Evolutionary conservation across 192 early-diverging fungal species (phyloP).

Genomic region (Coemansia sp.): DNA sequence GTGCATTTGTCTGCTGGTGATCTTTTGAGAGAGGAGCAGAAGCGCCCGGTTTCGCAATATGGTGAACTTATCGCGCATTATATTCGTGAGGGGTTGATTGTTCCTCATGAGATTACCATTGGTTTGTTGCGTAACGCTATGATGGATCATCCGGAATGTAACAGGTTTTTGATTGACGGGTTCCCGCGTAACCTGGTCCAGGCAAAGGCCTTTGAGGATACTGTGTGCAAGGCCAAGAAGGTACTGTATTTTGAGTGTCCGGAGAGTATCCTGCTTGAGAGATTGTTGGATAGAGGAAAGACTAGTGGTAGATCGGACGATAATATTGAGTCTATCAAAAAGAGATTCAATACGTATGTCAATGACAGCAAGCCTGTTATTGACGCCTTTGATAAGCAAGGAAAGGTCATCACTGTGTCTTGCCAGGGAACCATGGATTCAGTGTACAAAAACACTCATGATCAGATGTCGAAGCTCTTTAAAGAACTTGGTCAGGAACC

Average conservation of each 20-base stretch:
- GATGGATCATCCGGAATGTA: constrained; percentile 62
- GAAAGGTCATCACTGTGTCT: constrained; percentile 78
- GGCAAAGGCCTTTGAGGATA: constrained; percentile 89
- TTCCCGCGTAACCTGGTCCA: constrained; percentile 96
- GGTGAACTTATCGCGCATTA: constrained; percentile 90
- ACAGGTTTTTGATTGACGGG: constrained; percentile 92
- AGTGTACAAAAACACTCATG: constrained; percentile 67
- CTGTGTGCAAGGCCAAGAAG: constrained; percentile 68
- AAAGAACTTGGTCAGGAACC: constrained; percentile 15
- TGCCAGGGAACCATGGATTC: constrained; percentile 64
- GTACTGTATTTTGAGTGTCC: constrained; percentile 95
- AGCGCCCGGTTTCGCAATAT: constrained; percentile 76
- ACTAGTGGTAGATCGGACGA: constrained; percentile 93
- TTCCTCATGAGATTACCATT: constrained; percentile 95
- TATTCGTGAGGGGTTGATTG: constrained; percentile 93
- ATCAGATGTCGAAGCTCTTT: constrained; percentile 50
- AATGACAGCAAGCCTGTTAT: constrained; percentile 91
- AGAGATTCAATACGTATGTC: constrained; percentile 87
- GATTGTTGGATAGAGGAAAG: constrained; percentile 91
- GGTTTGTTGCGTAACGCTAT: constrained; percentile 88
- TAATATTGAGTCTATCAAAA: constrained; percentile 93
- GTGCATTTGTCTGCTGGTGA: constrained; percentile 97
- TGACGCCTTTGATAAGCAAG: constrained; percentile 69
- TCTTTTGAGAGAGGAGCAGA: constrained; percentile 88
- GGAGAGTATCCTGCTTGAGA: constrained; percentile 86